Evolutionary conservation across 2,329 filamentous ascomycete genomes (phyloP).

Genomic region (Geosmithia flava): DNA sequence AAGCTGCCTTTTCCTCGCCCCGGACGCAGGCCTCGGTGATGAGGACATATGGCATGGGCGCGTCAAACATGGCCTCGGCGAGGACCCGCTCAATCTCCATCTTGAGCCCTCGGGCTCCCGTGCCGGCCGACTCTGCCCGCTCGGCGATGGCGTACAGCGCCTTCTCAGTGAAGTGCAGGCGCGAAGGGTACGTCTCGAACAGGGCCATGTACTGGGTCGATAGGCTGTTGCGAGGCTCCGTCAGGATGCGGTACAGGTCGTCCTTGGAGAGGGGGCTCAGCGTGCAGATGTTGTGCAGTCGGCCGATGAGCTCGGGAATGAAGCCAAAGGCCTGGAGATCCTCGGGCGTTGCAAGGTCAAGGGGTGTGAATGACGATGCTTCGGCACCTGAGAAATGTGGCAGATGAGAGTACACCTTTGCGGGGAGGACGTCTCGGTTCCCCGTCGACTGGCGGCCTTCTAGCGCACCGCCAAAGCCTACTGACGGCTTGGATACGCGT

Average conservation of each 20-base stretch:
- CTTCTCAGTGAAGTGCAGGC: slow-evolving; percentile 70
- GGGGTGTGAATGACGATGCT: slow-evolving; percentile 33
- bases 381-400: slow-evolving; percentile 35
- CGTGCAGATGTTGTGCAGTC: slow-evolving; percentile 80
- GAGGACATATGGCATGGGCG: slow-evolving; percentile 63
- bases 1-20: slow-evolving; percentile 45
- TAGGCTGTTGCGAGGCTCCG: slow-evolving; percentile 81
- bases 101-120: slow-evolving; percentile 67
- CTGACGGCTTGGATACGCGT: slow-evolving; percentile 72
- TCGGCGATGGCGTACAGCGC: slow-evolving; percentile 74
- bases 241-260: slow-evolving; percentile 75
- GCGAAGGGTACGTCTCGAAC: slow-evolving; percentile 68
- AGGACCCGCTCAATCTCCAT: slow-evolving; percentile 72
- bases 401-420: slow-evolving; percentile 43
- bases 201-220: slow-evolving; percentile 81
- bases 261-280: slow-evolving; percentile 59
- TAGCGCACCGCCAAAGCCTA: slow-evolving; percentile 84
- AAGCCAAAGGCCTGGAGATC: slow-evolving; percentile 80
- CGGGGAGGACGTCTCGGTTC: slow-evolving; percentile 47
- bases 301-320: slow-evolving; percentile 92
- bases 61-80: slow-evolving; percentile 71
- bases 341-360: slow-evolving; percentile 62
- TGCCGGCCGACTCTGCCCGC: slow-evolving; percentile 45
- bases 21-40: slow-evolving; percentile 59
- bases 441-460: slow-evolving; percentile 30